Conservation (phyloP, 164 flowering plant genomes). For the Stephania yunnanensis region DNA sequence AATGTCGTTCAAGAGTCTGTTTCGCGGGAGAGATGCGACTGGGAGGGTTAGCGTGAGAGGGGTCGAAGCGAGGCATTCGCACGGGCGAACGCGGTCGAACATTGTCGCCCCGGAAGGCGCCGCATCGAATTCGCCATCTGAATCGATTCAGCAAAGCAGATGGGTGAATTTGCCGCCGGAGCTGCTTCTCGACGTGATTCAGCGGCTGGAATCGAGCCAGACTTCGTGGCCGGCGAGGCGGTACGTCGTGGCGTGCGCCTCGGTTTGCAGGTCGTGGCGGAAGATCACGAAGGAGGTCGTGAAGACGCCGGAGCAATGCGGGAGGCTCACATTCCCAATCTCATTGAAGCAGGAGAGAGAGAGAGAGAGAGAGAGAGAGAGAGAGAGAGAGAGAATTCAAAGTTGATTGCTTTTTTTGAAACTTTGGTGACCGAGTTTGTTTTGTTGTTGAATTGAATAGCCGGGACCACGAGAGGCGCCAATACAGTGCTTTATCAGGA, state of each 20-base stretch:
- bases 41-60: conserved; percentile 46
- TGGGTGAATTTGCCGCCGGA: conserved; percentile 82
- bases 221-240: conserved; percentile 66
- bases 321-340: conserved; percentile 67
- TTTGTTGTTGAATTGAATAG: conserved; percentile 19
- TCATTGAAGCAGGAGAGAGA: conserved; percentile 56
- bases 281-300: conserved; percentile 50
- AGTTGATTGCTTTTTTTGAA: background rate
- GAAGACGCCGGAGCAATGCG: conserved; percentile 61
- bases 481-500: conserved; percentile 76
- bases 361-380: no score
- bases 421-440: conserved; percentile 1
- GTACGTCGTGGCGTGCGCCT: conserved; percentile 59
- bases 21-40: conserved; percentile 68
- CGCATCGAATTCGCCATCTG: background rate
- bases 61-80: conserved; percentile 41
- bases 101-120: conserved; percentile 23
- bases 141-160: conserved; percentile 36
- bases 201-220: conserved; percentile 50
- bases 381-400: no score
- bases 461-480: conserved; percentile 74
- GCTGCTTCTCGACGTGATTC: conserved; percentile 61
- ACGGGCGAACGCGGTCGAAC: conserved; percentile 34
- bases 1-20: conserved; percentile 67
- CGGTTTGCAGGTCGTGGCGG: conserved; percentile 76